A percentile compares a stretch with the other conserved stretches of the same genome.
These are phyloP conservation scores for Hypoxylon intermedium DNA, from an alignment of 495 filamentous ascomycete genomes.

Conservation along the genomic window DNA sequence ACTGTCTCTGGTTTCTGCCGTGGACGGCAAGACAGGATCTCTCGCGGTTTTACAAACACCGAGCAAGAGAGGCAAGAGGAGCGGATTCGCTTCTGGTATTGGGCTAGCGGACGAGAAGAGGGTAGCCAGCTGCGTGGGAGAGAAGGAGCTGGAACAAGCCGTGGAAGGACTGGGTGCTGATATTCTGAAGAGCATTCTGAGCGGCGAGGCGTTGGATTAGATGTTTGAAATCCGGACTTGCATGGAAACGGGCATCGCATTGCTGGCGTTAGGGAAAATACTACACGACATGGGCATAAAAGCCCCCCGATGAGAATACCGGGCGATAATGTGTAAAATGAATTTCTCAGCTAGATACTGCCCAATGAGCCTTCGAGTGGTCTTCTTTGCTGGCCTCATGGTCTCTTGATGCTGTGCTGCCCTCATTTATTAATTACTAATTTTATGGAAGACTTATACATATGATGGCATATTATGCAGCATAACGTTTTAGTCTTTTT, in stretches of 20 bases:
- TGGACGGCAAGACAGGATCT: constrained; percentile 73
- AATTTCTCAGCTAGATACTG: neutral
- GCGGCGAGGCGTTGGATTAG: constrained; percentile 58
- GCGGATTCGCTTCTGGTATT: constrained; percentile 45
- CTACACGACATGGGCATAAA: neutral
- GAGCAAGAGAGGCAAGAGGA: constrained; percentile 61
- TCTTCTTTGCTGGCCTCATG: neutral
- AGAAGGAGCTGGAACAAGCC: constrained; percentile 75
- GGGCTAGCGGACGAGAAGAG: constrained; percentile 67
- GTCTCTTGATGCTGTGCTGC: neutral
- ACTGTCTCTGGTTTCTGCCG: constrained; percentile 77
- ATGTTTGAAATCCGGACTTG: neutral
- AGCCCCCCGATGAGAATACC: neutral
- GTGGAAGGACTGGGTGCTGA: constrained; percentile 70
- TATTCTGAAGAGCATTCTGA: constrained; percentile 62
- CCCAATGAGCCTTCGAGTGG: neutral
- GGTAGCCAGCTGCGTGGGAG: constrained; percentile 77
- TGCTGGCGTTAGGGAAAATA: constrained; percentile 19
- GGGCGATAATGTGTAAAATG: neutral
- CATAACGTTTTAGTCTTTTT: neutral
- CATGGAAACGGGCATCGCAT: constrained; percentile 20
- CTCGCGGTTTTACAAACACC: constrained; percentile 65
- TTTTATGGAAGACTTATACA: neutral
- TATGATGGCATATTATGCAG: neutral
- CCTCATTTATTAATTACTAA: constrained; percentile 1